Evolutionary conservation across 441 rosid species (phyloP), one percentile per base, ranked within the genome.

Genomic region (Populus hybrid): DNA sequence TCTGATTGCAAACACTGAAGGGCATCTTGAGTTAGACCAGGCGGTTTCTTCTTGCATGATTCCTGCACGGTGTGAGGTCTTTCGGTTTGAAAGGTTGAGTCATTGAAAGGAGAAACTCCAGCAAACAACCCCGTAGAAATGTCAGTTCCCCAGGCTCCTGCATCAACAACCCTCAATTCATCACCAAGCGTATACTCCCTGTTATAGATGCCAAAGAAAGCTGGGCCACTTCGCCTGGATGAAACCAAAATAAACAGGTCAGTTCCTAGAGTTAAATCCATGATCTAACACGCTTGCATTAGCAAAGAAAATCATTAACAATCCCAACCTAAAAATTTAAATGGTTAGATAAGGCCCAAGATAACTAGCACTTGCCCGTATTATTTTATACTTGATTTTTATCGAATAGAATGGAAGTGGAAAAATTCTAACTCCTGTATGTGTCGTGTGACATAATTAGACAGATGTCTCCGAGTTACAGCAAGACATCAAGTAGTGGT

Each of bases 1-100:
- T 89, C 91, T 70, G 72, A 35, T 1, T 84, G 83, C 81, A 93
- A 82, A 71, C 86, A 71, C 70, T 86, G 84, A 23, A 93, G 80
- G 40, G 87, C 89, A 63, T 79, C 89, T 80, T 84, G 87, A 26
- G 88, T 79, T 68, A 93, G 90, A 81, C 99, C 99, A 11, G 92
- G 92, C 18, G 99, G 97, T 75, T 92, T 93, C 77, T 81, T 78
- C 90, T 79, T 84, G 64, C 67, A 80, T 26, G 75, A 67, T 70
- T 80, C 88, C 38, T 71, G 79, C 30, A 66, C 20, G 24, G 77
- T 46, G 34, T 78, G 89, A 53, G 70, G 35, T 73, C 86, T 82
- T 53, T 88, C 94, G 40, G 77, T 40, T 67, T 80, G 82, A 38
- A 80, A 78, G 80, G 68, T 80, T 38, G 81, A 71, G 46, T 82